Base-by-base conservation (phyloP, 2,329 filamentous ascomycete genomes). In the Xylaria sp. region DNA sequence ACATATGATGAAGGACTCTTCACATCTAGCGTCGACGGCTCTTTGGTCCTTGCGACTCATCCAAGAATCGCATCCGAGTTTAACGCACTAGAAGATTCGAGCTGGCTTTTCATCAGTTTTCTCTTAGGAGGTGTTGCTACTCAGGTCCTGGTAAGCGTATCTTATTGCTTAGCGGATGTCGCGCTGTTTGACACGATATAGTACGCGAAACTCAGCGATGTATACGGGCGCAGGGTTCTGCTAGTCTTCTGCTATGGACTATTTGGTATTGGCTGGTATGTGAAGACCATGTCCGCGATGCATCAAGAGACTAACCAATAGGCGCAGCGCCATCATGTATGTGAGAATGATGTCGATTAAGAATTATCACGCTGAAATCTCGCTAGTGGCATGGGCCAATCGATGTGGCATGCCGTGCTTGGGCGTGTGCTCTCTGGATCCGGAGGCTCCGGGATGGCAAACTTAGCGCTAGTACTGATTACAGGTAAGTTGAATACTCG, bases 1-100 rank as follows among this genome's bases (percentile, higher is more conserved):
- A 68, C 34, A 39, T 34, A 25, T 52, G 8, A 18, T 3, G 55
- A 67, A 78, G 76, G 76, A 7, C 88, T 91, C 15, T 92, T 93
- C 72, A 86, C 92, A 13, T 86, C 87, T 7, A 89, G 90, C 64
- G 86, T 87, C 18, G 91, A 94, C 74, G 80, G 82, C 0, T 90
- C 89, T 1, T 81, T 93, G 0, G 85, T 93, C 0, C 80, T 93
- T 39, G 90, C 91, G 0, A 91, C 90, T 0, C 88, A 91, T 67
- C 86, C 87, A 0, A 82, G 82, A 3, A 89, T 91, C 62, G 86
- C 88, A 0, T 91, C 88, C 10, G 86, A 90, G 63, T 91, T 91
- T 73, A 81, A 85, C 63, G 82, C 84, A 41, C 75, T 91, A 4
- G 84, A 83, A 18, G 84, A 87, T 61, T 89, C 88, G 3, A 88